Percentiles rank a stretch among this genome's conserved stretches.
Evolutionary conservation across 495 filamentous ascomycete species (phyloP).

Genomic region (Aspergillus indologenus): DNA sequence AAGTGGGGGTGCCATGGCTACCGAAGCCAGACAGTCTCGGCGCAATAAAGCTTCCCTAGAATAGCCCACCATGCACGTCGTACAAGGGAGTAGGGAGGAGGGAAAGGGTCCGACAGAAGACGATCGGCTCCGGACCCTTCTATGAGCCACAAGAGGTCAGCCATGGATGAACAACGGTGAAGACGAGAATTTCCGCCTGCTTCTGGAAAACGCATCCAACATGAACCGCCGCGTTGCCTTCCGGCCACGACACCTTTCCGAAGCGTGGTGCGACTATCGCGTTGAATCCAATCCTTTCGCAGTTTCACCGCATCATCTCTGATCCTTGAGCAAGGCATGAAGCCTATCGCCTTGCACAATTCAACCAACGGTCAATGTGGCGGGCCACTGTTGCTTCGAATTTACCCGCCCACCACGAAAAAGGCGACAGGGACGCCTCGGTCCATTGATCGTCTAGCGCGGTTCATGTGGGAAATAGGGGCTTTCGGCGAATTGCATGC

Average conservation of each 20-base stretch:
- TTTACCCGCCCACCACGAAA: not conserved
- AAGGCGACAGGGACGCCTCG: not conserved
- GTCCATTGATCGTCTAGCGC: not conserved
- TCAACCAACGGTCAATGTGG: slow-evolving; percentile 3
- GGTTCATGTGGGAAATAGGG: slow-evolving; percentile 3
- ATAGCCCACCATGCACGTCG: slow-evolving; percentile 24
- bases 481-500: slow-evolving; percentile 3
- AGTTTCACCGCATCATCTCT: slow-evolving; percentile 21
- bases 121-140: slow-evolving; percentile 10
- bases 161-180: slow-evolving; percentile 10
- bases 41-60: slow-evolving; percentile 14
- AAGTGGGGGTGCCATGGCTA: slow-evolving; percentile 8
- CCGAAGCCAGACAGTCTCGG: slow-evolving; percentile 13
- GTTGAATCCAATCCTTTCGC: slow-evolving; percentile 23
- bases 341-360: slow-evolving; percentile 5
- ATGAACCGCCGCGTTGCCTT: slow-evolving; percentile 10
- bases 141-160: slow-evolving; percentile 13
- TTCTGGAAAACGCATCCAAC: slow-evolving; percentile 15
- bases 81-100: slow-evolving; percentile 18
- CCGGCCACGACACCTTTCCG: slow-evolving; percentile 8
- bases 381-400: not conserved
- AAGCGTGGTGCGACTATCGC: slow-evolving; percentile 20
- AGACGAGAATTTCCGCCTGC: not conserved
- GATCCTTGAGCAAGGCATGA: slow-evolving; percentile 6
- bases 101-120: slow-evolving; percentile 12